Conservation (phyloP, 2,329 filamentous ascomycete genomes). For the Fusarium sp. region DNA sequence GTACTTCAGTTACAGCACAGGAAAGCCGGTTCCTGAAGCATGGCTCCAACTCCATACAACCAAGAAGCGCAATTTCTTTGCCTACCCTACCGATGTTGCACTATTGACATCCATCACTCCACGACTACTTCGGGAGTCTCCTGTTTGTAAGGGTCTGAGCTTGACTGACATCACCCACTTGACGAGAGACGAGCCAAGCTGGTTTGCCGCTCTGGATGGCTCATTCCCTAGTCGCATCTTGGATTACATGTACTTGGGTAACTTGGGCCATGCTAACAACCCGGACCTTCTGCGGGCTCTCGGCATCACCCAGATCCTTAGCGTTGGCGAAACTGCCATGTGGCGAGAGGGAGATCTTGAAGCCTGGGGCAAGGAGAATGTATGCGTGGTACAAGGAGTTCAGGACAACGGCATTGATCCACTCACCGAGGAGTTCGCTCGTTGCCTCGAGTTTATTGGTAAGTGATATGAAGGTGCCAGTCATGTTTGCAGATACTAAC, state of each 20-base stretch:
- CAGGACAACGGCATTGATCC: slow-evolving; percentile 98
- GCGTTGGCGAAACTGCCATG: slow-evolving; percentile 87
- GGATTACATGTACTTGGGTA: slow-evolving; percentile 96
- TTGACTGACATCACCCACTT: slow-evolving; percentile 64
- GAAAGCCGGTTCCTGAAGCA: slow-evolving; percentile 80
- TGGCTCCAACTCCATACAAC: slow-evolving; percentile 87
- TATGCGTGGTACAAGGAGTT: slow-evolving; percentile 84
- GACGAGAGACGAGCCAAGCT: slow-evolving; percentile 73
- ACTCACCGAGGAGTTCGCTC: slow-evolving; percentile 83
- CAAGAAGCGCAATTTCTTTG: slow-evolving; percentile 92
- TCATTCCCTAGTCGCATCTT: slow-evolving; percentile 89
- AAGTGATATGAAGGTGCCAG: slow-evolving; percentile 52
- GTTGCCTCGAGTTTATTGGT: slow-evolving; percentile 94
- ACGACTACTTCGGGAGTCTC: slow-evolving; percentile 78
- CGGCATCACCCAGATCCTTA: slow-evolving; percentile 88
- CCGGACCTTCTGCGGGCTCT: slow-evolving; percentile 81
- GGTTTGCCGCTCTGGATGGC: slow-evolving; percentile 87
- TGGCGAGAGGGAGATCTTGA: slow-evolving; percentile 80
- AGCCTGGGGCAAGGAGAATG: slow-evolving; percentile 79
- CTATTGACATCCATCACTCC: slow-evolving; percentile 81
- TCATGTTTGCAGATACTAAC: slow-evolving; percentile 10
- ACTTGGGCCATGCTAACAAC: slow-evolving; percentile 93
- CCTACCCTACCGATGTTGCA: slow-evolving; percentile 89
- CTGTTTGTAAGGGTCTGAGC: slow-evolving; percentile 61
- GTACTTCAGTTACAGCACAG: slow-evolving; percentile 93